Base-by-base conservation (phyloP, 2,329 filamentous ascomycete genomes). In the Stachybotrys echinatus region DNA sequence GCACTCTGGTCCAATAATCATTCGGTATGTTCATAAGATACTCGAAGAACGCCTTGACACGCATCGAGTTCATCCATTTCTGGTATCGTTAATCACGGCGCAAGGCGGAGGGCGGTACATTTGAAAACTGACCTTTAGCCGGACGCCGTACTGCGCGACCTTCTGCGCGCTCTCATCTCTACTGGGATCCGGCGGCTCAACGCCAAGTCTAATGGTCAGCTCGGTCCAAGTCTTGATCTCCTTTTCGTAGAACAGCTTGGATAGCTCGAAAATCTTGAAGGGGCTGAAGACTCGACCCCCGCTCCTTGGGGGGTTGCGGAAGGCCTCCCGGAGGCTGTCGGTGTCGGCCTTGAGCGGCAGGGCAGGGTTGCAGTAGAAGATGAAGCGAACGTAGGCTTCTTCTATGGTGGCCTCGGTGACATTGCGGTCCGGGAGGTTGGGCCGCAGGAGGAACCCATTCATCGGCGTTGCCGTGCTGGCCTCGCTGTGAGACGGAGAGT, bases 21-120 rank as follows among this genome's bases (percentile, higher is more conserved):
- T 95, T 90, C 22, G 80, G 74, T 55, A 90, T 90, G 45, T 84
- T 83, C 54, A 92, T 77, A 19, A 95, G 81, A 65, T 90, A 96
- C 65, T 95, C 90, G 61, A 96, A 96, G 65, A 96, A 96, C 12
- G 90, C 88, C 74, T 95, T 89, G 48, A 96, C 84, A 65, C 96
- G 92, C 87, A 95, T 92, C 5, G 91, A 92, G 65, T 90, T 89
- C 89, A 96, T 94, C 92, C 92, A 96, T 63, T 92, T 85, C 88
- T 89, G 60, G n/a, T 8, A 14, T 6, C 8, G 45, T 21, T 40
- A 17, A 45, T 45, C 48, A 37, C 42, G 39, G 27, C 23, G 23
- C 39, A 46, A 45, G 12, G 43, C 27, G 23, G 19, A 31, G 40
- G 47, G 42, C 48, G 37, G 47, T 50, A 39, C 42, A n/a, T 6